These are phyloP conservation scores for sweet orange (Citrus sinensis) DNA, from an alignment of 345 rosid genomes.

Conservation along the genomic window DNA sequence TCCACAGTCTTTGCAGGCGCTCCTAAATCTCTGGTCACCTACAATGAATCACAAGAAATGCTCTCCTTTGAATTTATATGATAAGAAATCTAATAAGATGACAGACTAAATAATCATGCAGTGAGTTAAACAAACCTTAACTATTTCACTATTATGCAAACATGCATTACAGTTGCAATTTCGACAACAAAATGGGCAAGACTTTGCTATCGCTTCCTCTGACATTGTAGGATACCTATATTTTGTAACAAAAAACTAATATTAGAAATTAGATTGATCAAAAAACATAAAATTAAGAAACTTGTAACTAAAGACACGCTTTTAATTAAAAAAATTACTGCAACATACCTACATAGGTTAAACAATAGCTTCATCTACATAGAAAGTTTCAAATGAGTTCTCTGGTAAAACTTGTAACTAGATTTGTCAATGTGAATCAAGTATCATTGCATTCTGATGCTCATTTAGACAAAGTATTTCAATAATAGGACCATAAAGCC, in stretches of 20 bases:
- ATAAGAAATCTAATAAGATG: background rate
- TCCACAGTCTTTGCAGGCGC: constrained; percentile 19
- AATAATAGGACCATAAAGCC: background rate
- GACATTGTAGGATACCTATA: background rate
- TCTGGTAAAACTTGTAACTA: too few relatives aligned
- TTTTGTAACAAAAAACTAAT: background rate
- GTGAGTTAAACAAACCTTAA: background rate
- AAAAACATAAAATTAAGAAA: background rate
- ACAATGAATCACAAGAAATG: background rate
- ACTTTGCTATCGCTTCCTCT: constrained; percentile 18
- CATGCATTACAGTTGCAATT: constrained; percentile 40
- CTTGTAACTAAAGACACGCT: background rate
- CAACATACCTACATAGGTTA: background rate
- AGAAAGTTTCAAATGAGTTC: too few relatives aligned
- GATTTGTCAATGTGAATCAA: too few relatives aligned
- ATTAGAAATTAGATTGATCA: background rate
- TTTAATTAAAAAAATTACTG: background rate
- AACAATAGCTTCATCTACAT: background rate
- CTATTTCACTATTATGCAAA: constrained; percentile 12
- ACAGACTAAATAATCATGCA: background rate
- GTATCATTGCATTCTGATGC: background rate
- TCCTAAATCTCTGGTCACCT: background rate
- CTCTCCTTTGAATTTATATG: background rate
- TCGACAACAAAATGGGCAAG: constrained; percentile 32
- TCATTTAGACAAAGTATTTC: background rate